These are phyloP conservation scores for Aspergillus terreus DNA, from an alignment of 2,329 filamentous ascomycete species.

Conservation along the genomic window DNA sequence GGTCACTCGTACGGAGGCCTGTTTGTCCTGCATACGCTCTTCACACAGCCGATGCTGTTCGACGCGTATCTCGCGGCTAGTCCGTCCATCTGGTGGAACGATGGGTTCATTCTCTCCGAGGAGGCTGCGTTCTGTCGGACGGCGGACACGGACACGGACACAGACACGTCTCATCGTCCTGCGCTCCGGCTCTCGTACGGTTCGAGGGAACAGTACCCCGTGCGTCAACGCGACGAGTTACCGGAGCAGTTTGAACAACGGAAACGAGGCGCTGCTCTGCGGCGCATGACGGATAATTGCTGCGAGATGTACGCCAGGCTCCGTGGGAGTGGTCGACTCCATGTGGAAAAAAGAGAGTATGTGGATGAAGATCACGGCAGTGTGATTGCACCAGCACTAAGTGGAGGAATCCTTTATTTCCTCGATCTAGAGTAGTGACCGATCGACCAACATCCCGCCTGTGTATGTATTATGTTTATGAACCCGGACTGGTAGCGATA, in stretches of 20 bases:
- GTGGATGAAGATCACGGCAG: slow-evolving; percentile 31
- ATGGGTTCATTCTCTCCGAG: slow-evolving; percentile 37
- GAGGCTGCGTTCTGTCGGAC: slow-evolving; percentile 23
- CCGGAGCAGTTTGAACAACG: slow-evolving; percentile 28
- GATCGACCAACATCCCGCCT: background rate
- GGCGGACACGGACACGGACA: background rate
- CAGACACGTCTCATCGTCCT: slow-evolving; percentile 8
- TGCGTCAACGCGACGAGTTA: slow-evolving; percentile 23
- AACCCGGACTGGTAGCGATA: background rate
- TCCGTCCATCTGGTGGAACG: slow-evolving; percentile 49
- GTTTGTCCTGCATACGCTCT: slow-evolving; percentile 45
- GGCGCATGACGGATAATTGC: slow-evolving; percentile 26
- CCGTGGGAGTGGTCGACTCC: slow-evolving; percentile 8
- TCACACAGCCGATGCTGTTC: slow-evolving; percentile 40
- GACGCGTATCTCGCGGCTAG: slow-evolving; percentile 46
- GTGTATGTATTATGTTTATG: background rate
- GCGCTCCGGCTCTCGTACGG: slow-evolving; percentile 34
- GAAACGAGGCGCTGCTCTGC: slow-evolving; percentile 8
- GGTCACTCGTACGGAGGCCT: slow-evolving; percentile 51
- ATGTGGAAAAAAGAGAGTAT: slow-evolving; percentile 19
- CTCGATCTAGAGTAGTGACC: slow-evolving; percentile 6
- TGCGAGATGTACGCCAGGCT: slow-evolving; percentile 19
- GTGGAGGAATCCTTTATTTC: slow-evolving; percentile 18
- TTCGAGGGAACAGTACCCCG: slow-evolving; percentile 30
- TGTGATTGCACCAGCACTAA: slow-evolving; percentile 26